Evolutionary conservation across 352 stramenopile species (phyloP), one percentile per base, ranked within the genome.

Genomic region (Detonula confervacea): DNA sequence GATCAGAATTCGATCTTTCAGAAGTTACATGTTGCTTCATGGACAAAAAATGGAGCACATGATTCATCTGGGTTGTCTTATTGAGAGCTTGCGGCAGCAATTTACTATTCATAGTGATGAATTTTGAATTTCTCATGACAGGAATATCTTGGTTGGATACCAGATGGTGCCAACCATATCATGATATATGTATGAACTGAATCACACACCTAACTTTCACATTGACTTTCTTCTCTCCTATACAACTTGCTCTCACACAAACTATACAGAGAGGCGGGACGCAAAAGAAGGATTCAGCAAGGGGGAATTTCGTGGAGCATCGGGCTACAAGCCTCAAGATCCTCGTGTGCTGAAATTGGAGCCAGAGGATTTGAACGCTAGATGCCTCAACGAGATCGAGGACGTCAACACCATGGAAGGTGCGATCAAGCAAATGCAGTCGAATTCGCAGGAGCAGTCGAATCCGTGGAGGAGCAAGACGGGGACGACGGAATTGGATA

Each of bases 381-480:
- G 63, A 20, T 62, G 54, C 37, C 65, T 87, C 6, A 81, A 77
- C 9, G 75, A 87, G 56, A 87, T 87, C 12, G 80, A 85, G 60
- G 80, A 87, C 51, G 74, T 87, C 16, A 87, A 87, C 44, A 85
- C 75, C 20, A 35, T 76, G 6, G 65, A 80, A 59, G 80, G 76
- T 0, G 63, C 75, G 2, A 76, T 87, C 29, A 27, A 24, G 24
- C 69, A 82, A 61, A 82, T 87, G 80, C 51, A 69, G 69, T 47
- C 62, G 12, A 78, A 71, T 24, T 46, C 68, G 0, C 22, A 62
- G 16, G 24, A 61, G 49, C 42, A 67, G 46, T 18, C 12, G 27
- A 80, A 81, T 46, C 39, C 46, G 20, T 86, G 71, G 71, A 63
- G 59, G 39, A 76, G 67, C 20, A 80, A 57, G 37, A 81, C 65